These are phyloP conservation scores for Phytophthora niederhauseri DNA, from an alignment of 352 stramenopile genomes.

Conservation along the genomic window DNA sequence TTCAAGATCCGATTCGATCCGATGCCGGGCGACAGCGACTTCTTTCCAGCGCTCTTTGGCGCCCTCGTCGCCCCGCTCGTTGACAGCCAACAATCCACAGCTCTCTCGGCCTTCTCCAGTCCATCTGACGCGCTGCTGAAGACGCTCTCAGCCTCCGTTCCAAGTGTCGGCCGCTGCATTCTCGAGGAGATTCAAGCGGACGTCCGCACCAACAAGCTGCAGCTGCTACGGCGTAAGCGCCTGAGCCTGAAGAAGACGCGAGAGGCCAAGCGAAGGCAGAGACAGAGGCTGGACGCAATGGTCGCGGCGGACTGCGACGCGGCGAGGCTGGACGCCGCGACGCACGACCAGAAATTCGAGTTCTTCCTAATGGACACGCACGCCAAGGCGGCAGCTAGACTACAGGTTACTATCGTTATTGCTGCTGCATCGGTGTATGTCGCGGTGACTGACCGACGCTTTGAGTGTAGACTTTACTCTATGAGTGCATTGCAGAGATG, in stretches of 20 bases:
- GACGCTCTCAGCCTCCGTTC: slow-evolving; percentile 13
- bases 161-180: slow-evolving; percentile 3
- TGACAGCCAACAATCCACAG: not conserved
- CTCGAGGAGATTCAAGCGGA: slow-evolving; percentile 20
- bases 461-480: slow-evolving; percentile 36
- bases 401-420: slow-evolving; percentile 19
- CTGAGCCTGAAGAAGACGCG: slow-evolving; percentile 3
- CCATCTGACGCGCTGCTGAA: slow-evolving; percentile 11
- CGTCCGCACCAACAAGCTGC: slow-evolving; percentile 9
- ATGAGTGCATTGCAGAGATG: slow-evolving; percentile 49
- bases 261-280: slow-evolving; percentile 14
- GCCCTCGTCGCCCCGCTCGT: not conserved
- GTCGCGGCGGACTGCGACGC: slow-evolving; percentile 15
- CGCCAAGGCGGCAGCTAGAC: slow-evolving; percentile 15
- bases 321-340: slow-evolving; percentile 10
- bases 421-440: not conserved
- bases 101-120: not conserved
- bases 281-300: slow-evolving; percentile 15
- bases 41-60: slow-evolving; percentile 28
- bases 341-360: slow-evolving; percentile 21
- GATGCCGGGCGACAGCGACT: slow-evolving; percentile 10
- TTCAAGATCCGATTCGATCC: slow-evolving; percentile 13
- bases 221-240: slow-evolving; percentile 20
- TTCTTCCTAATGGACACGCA: slow-evolving; percentile 29
- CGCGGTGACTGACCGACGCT: not conserved